Base-by-base conservation (phyloP, 345 rosid genomes). In the Rhodamnia argentea region DNA sequence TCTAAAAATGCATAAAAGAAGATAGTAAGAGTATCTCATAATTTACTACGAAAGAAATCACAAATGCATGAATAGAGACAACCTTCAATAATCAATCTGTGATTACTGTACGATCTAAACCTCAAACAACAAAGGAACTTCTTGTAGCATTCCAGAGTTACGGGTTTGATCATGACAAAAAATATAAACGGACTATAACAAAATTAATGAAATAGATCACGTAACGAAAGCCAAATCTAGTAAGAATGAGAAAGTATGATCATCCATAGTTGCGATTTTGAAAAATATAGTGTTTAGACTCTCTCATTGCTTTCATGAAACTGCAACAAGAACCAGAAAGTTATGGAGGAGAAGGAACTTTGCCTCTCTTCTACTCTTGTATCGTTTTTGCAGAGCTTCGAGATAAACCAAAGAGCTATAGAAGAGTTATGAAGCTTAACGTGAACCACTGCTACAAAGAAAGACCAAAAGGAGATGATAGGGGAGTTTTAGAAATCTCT, bases 1-100 rank as follows among this genome's bases (percentile, higher is more conserved):
- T 0, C 9, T 16, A 3, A n/a, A 51, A 60, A 60, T n/a, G 18
- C 70, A n/a, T 14, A 59, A n/a, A n/a, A 0, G 2, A 7, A 29
- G 7, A 27, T 62, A 11, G 22, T 37, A 62, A 62, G 11, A 29
- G 29, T 62, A 16, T 62, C 42, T 62, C 23, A 29, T 0, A 5
- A 29, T 29, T 62, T 16, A 29, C 11, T 18, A 3, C n/a, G 29
- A 62, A 29, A 37, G 40, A 15, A 62, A 62, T 6, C 22, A 64
- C 3, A 64, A 64, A 64, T 64, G 0, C 12, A 64, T 23, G 13
- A 27, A 16, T 4, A 1, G 5, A 29, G 24, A 64, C 40, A 64
- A 20, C 44, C 23, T 8, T 20, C 20, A 32, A 10, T 40, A 64
- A 64, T 32, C 44, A 64, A 64, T 64, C 7, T 32, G 13, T 32